phyloP scores from a whole-genome alignment of 2,329 filamentous ascomycete species.

The Pseudopithomyces maydicus region DNA sequence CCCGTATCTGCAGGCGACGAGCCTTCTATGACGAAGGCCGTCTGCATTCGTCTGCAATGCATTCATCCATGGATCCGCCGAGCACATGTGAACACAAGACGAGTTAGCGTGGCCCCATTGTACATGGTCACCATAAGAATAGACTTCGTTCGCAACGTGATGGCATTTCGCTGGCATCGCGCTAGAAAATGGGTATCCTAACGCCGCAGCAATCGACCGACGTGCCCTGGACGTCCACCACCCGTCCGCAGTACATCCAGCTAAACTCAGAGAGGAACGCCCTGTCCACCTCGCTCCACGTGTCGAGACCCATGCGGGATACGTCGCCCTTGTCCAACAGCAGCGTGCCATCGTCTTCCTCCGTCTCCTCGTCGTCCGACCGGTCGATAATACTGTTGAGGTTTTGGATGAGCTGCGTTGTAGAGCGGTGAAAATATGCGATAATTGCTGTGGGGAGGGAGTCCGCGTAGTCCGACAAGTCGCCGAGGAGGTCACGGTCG shows the following conservation, averaged over 20 bases:
- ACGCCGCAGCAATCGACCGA: constrained; percentile 78
- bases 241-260: constrained; percentile 68
- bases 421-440: constrained; percentile 80
- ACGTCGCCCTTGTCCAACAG: constrained; percentile 68
- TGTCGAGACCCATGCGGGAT: constrained; percentile 74
- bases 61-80: neutral
- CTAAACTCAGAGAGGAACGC: constrained; percentile 69
- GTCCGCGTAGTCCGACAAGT: constrained; percentile 51
- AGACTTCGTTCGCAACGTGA: neutral
- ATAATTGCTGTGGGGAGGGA: constrained; percentile 73
- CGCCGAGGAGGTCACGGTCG: constrained; percentile 51
- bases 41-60: neutral
- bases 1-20: neutral
- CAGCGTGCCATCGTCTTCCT: constrained; percentile 48
- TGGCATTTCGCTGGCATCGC: neutral
- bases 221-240: constrained; percentile 68
- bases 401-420: constrained; percentile 66
- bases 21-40: neutral
- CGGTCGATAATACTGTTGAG: constrained; percentile 66
- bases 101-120: neutral
- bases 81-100: neutral
- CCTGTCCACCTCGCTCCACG: constrained; percentile 75
- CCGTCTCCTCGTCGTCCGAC: constrained; percentile 49
- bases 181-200: constrained; percentile 54
- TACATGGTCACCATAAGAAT: neutral